Evolutionary conservation across 352 stramenopile species (phyloP).

Genomic region (Aphanomyces cochlioides): DNA sequence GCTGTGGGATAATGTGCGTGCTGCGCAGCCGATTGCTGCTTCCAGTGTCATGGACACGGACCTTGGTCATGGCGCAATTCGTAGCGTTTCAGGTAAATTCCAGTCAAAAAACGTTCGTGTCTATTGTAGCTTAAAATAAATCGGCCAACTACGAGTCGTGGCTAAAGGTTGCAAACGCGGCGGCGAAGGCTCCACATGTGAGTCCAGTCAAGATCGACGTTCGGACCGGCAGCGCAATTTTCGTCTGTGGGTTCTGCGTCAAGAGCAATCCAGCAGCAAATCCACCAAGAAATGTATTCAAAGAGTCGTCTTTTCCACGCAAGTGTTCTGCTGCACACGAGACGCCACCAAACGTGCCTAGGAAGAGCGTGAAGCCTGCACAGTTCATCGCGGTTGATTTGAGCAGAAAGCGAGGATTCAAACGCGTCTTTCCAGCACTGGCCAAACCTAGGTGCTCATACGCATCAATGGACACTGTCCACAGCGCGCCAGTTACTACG

Average conservation of each 20-base stretch:
- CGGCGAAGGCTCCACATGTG: conserved; percentile 9
- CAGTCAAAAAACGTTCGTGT: not conserved
- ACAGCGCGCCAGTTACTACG: conserved; percentile 59
- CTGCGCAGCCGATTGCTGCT: conserved; percentile 20
- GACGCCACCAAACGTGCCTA: conserved; percentile 67
- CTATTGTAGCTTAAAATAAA: not conserved
- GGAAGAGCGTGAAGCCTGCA: conserved; percentile 53
- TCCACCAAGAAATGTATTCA: conserved; percentile 68
- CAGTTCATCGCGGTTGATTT: conserved; percentile 4
- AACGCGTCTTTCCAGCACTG: not conserved
- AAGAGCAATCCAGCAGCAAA: conserved; percentile 49
- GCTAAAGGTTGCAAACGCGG: conserved; percentile 9
- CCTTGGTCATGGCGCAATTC: conserved; percentile 9
- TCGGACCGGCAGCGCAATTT: not conserved
- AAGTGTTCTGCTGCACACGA: conserved; percentile 64
- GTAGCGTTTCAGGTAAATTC: not conserved
- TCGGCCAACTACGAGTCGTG: not conserved
- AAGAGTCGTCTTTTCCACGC: conserved; percentile 49
- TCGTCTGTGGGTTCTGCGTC: not conserved
- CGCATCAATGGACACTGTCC: conserved; percentile 68
- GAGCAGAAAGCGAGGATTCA: not conserved
- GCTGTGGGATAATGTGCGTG: not conserved
- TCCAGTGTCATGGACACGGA: conserved; percentile 25
- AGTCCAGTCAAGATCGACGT: conserved; percentile 2
- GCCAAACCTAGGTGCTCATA: conserved; percentile 39